Base-by-base conservation (phyloP, 257 asterid genomes). In the Nicotiana attenuata region DNA sequence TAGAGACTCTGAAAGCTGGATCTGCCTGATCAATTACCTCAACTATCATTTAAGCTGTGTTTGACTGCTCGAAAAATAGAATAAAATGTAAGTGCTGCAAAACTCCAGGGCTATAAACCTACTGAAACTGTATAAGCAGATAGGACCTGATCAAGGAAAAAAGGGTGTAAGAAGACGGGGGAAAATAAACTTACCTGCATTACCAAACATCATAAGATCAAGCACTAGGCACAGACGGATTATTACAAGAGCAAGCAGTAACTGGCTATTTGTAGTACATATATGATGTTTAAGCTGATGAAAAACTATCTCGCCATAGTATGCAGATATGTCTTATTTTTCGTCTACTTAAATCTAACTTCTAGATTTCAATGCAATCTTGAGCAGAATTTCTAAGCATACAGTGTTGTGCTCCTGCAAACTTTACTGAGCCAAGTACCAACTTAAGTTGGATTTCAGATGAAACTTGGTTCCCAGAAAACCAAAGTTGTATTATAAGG, bases 301-400 rank as follows among this genome's bases (percentile, higher is more conserved):
- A 5, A 0, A 45, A n/a, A 71, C 22, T 22, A 22, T 20, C 78
- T 45, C 60, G 50, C 22, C n/a, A 4, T 71, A 13, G 16, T 5
- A 66, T 50, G 17, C 5, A 50, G 22, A 15, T 73, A 14, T 73
- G 78, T 50, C 78, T 5, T 29, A 50, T 75, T 15, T 24, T 75
- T 50, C 17, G 16, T 4, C 8, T 24, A 75, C 79, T 71, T 75
- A 26, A 24, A 24, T 50, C 79, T 50, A 35, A 53, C 53, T 19
- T 56, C 17, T 55, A n/a, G 61, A 13, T 45, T 80, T 10, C 45
- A 41, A n/a, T 67, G 52, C 76, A 33, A 78, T 68, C 55, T 79
- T 17, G 5, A 76, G 69, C 92, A 89, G 95, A 88, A 78, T 90
- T 86, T 85, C 20, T 90, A 26, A 91, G 93, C 84, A 84, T 91